Conservation (phyloP, 2,329 filamentous ascomycete genomes). For the Claviceps citrina region DNA sequence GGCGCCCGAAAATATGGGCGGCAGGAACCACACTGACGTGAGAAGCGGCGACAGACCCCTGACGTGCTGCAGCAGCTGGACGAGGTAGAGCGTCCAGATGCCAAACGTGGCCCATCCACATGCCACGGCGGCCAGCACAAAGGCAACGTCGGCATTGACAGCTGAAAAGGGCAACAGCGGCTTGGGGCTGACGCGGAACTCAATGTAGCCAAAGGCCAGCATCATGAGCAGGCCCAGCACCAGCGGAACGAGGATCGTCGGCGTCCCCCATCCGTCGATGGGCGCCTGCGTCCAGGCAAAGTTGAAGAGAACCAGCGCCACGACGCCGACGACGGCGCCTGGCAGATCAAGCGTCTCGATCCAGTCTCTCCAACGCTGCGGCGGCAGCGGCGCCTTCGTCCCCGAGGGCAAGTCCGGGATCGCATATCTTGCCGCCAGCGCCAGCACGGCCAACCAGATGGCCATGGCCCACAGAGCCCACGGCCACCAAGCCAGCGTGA, state of each 20-base stretch:
- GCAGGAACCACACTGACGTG: conserved; percentile 29
- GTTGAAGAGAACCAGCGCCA: conserved; percentile 45
- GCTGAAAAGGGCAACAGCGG: conserved; percentile 42
- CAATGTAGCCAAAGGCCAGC: conserved; percentile 39
- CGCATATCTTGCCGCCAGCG: conserved; percentile 16
- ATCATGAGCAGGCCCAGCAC: conserved; percentile 42
- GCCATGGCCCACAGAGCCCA: conserved; percentile 31
- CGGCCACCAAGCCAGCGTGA: conserved; percentile 31
- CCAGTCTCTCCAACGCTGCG: conserved; percentile 8
- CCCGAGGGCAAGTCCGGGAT: conserved; percentile 19
- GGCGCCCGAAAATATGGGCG: conserved; percentile 27
- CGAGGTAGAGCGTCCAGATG: conserved; percentile 36
- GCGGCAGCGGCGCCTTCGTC: conserved; percentile 3
- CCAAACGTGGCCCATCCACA: conserved; percentile 41
- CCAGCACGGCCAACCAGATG: conserved; percentile 19
- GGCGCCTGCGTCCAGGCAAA: conserved; percentile 53
- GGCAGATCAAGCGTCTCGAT: conserved; percentile 23
- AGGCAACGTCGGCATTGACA: conserved; percentile 32
- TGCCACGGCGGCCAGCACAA: conserved; percentile 39
- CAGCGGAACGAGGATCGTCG: conserved; percentile 41
- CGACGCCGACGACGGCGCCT: conserved; percentile 31
- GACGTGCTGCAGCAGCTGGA: conserved; percentile 31
- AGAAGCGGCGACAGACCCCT: conserved; percentile 27
- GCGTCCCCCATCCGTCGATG: conserved; percentile 39
- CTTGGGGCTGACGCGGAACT: conserved; percentile 28